These are phyloP conservation scores for Hypocrella siamensis DNA, from an alignment of 2,329 filamentous ascomycete genomes.

Conservation along the genomic window DNA sequence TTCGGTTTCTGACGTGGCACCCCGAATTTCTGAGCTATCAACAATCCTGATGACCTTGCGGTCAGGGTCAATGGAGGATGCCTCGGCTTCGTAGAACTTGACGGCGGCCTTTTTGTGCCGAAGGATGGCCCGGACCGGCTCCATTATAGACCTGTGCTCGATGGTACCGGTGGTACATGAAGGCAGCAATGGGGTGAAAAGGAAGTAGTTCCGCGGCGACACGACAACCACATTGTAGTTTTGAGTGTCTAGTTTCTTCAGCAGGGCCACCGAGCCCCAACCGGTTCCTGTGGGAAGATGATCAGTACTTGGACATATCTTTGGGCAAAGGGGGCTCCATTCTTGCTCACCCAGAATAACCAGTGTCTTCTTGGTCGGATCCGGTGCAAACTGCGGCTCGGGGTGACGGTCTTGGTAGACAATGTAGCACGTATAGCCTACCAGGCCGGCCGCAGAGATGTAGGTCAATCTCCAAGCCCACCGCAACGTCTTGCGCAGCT, in stretches of 20 bases:
- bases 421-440: slow-evolving; percentile 61
- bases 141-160: slow-evolving; percentile 99
- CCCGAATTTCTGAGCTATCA: slow-evolving; percentile 88
- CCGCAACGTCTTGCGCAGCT: slow-evolving; percentile 53
- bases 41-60: slow-evolving; percentile 78
- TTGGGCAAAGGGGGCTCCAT: background rate
- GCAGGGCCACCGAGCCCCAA: slow-evolving; percentile 86
- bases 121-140: slow-evolving; percentile 90
- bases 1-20: slow-evolving; percentile 65
- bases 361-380: slow-evolving; percentile 89
- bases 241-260: slow-evolving; percentile 97
- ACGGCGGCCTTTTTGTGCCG: slow-evolving; percentile 87
- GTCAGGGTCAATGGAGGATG: slow-evolving; percentile 85
- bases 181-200: slow-evolving; percentile 93
- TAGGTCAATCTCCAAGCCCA: slow-evolving; percentile 78
- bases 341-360: slow-evolving; percentile 70
- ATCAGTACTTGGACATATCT: no score
- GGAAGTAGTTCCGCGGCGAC: slow-evolving; percentile 98
- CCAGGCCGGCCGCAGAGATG: slow-evolving; percentile 51
- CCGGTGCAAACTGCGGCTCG: slow-evolving; percentile 58
- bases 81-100: slow-evolving; percentile 96
- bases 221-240: slow-evolving; percentile 99
- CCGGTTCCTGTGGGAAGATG: slow-evolving; percentile 86
- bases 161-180: slow-evolving; percentile 96
- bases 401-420: slow-evolving; percentile 77